These are phyloP conservation scores for Glaciozyma antarctica DNA, from an alignment of 768 basidiomycete genomes.

Conservation along the genomic window DNA sequence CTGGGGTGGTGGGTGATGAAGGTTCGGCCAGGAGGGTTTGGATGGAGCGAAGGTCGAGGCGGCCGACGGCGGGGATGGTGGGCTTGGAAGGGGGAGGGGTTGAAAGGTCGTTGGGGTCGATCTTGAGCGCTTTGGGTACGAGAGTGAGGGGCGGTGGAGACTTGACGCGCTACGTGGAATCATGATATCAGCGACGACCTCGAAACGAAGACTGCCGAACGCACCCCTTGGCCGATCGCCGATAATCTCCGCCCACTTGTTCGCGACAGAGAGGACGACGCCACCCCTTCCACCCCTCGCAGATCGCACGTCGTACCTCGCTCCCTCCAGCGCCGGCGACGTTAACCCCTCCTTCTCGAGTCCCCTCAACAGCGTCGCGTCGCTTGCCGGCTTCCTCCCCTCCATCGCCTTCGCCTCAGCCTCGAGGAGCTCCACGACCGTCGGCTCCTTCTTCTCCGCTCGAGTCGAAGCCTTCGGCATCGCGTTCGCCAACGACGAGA, in stretches of 20 bases:
- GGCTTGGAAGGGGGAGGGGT: not conserved
- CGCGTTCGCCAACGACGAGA: not conserved
- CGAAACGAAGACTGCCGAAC: not conserved
- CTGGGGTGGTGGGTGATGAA: not conserved
- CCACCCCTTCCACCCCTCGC: slow-evolving; percentile 14
- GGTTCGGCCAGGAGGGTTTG: not conserved
- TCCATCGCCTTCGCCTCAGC: not conserved
- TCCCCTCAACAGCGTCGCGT: slow-evolving; percentile 5
- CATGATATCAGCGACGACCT: too few relatives aligned
- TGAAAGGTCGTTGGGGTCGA: not conserved
- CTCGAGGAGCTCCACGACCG: slow-evolving; percentile 17
- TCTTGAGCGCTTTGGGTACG: not conserved
- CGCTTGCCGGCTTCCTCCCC: not conserved
- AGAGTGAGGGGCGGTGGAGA: not conserved
- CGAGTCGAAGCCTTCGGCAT: too few relatives aligned
- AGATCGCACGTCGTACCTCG: not conserved
- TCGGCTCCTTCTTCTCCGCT: not conserved
- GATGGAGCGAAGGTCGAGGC: not conserved
- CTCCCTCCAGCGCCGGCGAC: too few relatives aligned
- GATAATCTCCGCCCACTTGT: slow-evolving; percentile 17
- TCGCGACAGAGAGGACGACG: slow-evolving; percentile 9
- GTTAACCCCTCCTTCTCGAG: slow-evolving; percentile 2
- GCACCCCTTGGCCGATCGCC: slow-evolving; percentile 10
- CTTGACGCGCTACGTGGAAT: not conserved
- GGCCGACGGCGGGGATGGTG: not conserved